Conservation (phyloP, 2,329 filamentous ascomycete genomes). For the Ophiocordyceps camponoti-saundersi region DNA sequence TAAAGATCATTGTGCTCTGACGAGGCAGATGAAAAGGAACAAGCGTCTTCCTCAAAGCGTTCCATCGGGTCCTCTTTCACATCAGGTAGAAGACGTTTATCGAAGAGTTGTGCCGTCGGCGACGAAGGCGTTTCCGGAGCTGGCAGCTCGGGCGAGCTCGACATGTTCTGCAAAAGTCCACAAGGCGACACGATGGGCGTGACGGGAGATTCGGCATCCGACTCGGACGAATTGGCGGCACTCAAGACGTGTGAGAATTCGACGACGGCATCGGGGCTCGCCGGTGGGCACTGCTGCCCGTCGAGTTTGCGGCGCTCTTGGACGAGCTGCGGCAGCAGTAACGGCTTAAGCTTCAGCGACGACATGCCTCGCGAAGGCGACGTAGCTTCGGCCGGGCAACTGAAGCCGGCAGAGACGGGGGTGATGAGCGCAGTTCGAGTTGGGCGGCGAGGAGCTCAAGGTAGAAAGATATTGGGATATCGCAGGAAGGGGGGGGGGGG, state of each 20-base stretch:
- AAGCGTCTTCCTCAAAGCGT: conserved; percentile 36
- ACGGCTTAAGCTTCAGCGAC: conserved; percentile 28
- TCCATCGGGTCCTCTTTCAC: conserved; percentile 72
- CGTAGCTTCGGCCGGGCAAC: neutral
- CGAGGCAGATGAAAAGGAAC: neutral
- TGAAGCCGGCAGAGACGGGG: neutral
- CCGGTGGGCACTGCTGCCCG: conserved; percentile 6
- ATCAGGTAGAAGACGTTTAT: conserved; percentile 57
- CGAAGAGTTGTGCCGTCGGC: conserved; percentile 19
- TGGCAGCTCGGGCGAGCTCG: conserved; percentile 57
- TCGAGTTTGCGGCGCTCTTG: conserved; percentile 29
- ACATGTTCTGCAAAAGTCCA: conserved; percentile 41
- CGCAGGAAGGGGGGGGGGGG: too few relatives aligned
- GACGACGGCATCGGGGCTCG: conserved; percentile 12
- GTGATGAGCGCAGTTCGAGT: neutral
- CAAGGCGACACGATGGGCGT: conserved; percentile 54
- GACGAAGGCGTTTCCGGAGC: conserved; percentile 8
- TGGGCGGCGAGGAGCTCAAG: too few relatives aligned
- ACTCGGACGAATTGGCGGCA: conserved; percentile 38
- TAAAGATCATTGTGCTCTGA: conserved; percentile 29
- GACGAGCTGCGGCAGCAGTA: conserved; percentile 35
- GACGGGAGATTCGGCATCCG: conserved; percentile 51
- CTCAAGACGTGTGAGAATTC: conserved; percentile 24
- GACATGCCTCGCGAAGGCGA: conserved; percentile 18
- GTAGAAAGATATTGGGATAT: neutral